Conservation (phyloP, 352 stramenopile genomes). For the Phytophthora lateralis region DNA sequence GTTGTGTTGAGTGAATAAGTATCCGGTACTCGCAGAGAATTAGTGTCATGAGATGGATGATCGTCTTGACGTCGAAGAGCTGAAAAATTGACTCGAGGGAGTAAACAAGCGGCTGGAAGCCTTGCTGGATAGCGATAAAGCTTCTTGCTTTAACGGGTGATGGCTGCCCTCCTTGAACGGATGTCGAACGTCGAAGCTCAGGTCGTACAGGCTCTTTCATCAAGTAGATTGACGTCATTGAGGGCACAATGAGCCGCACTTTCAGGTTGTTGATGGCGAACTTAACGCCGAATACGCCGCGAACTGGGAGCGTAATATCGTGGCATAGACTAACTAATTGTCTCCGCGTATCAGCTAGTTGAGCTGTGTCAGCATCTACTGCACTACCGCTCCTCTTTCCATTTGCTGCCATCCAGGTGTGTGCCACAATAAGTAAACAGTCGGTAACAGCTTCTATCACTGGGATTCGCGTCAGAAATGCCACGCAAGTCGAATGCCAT, state of each 20-base stretch:
- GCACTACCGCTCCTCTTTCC: background rate
- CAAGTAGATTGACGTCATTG: slow-evolving; percentile 63
- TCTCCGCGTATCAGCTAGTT: slow-evolving; percentile 29
- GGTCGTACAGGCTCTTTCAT: slow-evolving; percentile 18
- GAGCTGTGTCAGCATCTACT: background rate
- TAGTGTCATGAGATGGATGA: slow-evolving; percentile 69
- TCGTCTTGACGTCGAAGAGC: slow-evolving; percentile 74
- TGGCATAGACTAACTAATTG: slow-evolving; percentile 62
- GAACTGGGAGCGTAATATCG: slow-evolving; percentile 60
- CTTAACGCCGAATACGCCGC: slow-evolving; percentile 66
- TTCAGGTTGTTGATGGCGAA: slow-evolving; percentile 46
- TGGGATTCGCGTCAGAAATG: slow-evolving; percentile 74
- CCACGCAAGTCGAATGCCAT: slow-evolving; percentile 75
- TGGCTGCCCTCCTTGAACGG: slow-evolving; percentile 21
- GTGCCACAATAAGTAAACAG: slow-evolving; percentile 63
- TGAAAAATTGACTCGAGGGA: slow-evolving; percentile 72
- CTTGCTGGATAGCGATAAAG: slow-evolving; percentile 55
- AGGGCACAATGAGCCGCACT: slow-evolving; percentile 55
- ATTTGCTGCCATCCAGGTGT: slow-evolving; percentile 50
- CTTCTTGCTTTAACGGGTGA: slow-evolving; percentile 55
- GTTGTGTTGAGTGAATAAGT: slow-evolving; percentile 77
- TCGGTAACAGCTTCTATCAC: slow-evolving; percentile 56
- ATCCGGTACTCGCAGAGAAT: slow-evolving; percentile 83
- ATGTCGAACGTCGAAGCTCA: slow-evolving; percentile 27
- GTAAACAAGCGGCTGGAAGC: slow-evolving; percentile 74